These are phyloP conservation scores for Plectosphaerella cucumerina DNA, from an alignment of 2,329 filamentous ascomycete species.

Conservation along the genomic window DNA sequence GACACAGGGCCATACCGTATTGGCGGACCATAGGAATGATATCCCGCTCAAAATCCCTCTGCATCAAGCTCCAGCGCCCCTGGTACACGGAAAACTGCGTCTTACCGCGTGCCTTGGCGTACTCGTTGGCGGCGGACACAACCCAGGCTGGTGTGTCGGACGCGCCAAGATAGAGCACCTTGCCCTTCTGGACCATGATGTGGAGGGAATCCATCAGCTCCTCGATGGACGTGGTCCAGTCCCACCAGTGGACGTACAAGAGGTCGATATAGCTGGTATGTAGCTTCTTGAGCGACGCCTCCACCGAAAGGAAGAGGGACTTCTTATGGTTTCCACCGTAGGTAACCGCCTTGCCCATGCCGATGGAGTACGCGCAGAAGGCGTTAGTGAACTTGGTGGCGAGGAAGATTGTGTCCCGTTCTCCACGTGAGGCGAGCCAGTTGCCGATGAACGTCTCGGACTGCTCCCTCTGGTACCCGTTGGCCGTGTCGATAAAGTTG, in stretches of 20 bases:
- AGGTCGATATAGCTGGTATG: conserved; percentile 40
- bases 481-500: conserved; percentile 65
- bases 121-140: conserved; percentile 31
- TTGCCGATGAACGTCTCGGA: conserved; percentile 56
- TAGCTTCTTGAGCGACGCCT: conserved; percentile 39
- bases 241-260: conserved; percentile 42
- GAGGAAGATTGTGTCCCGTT: conserved; percentile 49
- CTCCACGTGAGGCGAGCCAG: conserved; percentile 45
- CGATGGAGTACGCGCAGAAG: conserved; percentile 32
- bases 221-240: conserved; percentile 33
- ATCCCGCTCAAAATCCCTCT: conserved; percentile 33
- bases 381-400: conserved; percentile 53
- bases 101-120: conserved; percentile 27
- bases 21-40: conserved; percentile 36
- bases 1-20: conserved; percentile 45
- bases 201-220: conserved; percentile 39
- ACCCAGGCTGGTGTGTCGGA: conserved; percentile 36
- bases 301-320: conserved; percentile 35
- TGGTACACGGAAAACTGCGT: conserved; percentile 34
- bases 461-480: conserved; percentile 53
- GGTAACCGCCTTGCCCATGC: conserved; percentile 34
- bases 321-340: conserved; percentile 38
- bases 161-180: conserved; percentile 37
- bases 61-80: conserved; percentile 29
- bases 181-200: conserved; percentile 33